Base-by-base conservation (phyloP, 352 stramenopile species). In the Pythium pectinolyticum region DNA sequence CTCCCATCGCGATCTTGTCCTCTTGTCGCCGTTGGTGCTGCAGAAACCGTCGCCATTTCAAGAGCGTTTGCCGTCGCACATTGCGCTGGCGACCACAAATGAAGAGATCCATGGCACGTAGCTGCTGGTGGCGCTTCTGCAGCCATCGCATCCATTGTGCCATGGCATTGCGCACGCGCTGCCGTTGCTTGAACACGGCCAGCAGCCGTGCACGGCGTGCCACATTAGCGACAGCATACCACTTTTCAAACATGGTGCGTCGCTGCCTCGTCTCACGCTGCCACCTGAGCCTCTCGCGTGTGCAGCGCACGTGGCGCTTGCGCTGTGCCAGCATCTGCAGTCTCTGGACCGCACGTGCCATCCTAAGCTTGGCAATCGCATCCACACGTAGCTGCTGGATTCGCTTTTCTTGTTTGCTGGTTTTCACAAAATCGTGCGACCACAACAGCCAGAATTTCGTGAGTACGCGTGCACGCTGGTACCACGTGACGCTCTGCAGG, bases 381-480 rank as follows among this genome's bases (percentile, higher is more conserved):
- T 24, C 24, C 7, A 48, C n/a, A 25, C n/a, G 24, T 10, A 24
- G 15, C 3, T 2, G 1, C 15, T 49, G 20, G 0, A 39, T 5
- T 6, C 52, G 54, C 5, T 17, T 28, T 8, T 77, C 11, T 0
- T 28, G 32, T 10, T 39, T 50, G 6, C 11, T 30, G 1, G 62
- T 22, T 3, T 53, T 59, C 11, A 77, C 50, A 37, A 70, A 84
- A 46, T 89, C 82, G 37, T 84, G 77, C 5, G 57, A 53, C 82
- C 82, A 91, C 9, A 80, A 35, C 9, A 88, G 45, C 82, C 82
- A 91, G 49, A 69, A 78, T 50, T 84, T 88, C 0, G 80, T 89
- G 12, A 89, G 35, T n/a, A 87, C 8, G 0, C 77, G 68, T 5
- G 82, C 80, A 45, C 66, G 71, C 32, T 80, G 57, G 47, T 89